Evolutionary conservation across 2,329 filamentous ascomycete genomes (phyloP).

Genomic region (Nemania serpens): DNA sequence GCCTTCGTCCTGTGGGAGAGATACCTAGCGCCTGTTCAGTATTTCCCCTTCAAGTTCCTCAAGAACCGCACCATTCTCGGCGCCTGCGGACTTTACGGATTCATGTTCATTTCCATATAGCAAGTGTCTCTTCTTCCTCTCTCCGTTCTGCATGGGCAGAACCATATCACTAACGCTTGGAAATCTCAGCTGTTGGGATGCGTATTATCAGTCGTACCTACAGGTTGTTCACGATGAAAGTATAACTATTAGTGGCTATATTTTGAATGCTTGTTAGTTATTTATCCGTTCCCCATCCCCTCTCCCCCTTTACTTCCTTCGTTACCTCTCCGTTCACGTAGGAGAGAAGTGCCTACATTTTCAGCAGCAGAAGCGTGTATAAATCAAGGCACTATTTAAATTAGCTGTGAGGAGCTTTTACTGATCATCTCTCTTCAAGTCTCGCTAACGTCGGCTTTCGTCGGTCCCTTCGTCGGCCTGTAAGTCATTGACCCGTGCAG

Average conservation of each 20-base stretch:
- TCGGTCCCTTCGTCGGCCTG: constrained; percentile 13
- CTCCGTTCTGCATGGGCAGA: neutral
- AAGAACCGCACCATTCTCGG: constrained; percentile 13
- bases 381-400: too few species aligned
- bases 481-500: neutral
- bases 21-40: constrained; percentile 7
- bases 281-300: neutral
- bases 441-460: constrained; percentile 1
- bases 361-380: too few species aligned
- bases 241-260: constrained; percentile 6
- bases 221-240: constrained; percentile 9
- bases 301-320: too few species aligned
- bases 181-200: constrained; percentile 6
- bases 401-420: neutral
- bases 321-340: too few species aligned
- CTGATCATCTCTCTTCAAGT: neutral
- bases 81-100: constrained; percentile 3
- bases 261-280: constrained; percentile 8
- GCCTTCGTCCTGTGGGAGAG: constrained; percentile 15
- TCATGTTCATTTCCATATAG: constrained; percentile 9
- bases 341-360: too few species aligned
- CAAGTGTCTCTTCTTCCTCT: neutral
- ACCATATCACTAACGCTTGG: neutral
- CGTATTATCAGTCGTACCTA: constrained; percentile 13
- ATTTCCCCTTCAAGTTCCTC: constrained; percentile 12